phyloP scores from a whole-genome alignment of 345 rosid species.

The Gossypium ekmanianum region DNA sequence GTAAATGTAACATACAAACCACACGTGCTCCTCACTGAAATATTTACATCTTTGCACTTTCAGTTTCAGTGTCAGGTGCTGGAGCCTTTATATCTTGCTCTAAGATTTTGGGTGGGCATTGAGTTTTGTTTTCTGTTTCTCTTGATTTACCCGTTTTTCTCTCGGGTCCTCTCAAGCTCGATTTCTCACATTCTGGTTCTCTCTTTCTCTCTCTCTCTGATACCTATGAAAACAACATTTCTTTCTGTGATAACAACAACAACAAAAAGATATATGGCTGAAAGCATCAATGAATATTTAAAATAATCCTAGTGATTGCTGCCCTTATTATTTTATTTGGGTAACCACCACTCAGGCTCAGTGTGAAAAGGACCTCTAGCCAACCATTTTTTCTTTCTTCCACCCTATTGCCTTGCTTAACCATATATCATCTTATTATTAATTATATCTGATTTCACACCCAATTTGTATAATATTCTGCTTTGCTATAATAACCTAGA shows the following conservation, averaged over 20 bases:
- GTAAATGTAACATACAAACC: background rate
- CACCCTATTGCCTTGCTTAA: background rate
- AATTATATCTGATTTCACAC: background rate
- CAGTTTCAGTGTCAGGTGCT: constrained; percentile 36
- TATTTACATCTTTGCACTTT: constrained; percentile 14
- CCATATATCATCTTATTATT: background rate
- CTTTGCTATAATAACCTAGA: constrained; percentile 20
- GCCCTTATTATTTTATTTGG: constrained; percentile 4
- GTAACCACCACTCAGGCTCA: constrained; percentile 9
- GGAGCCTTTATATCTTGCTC: background rate
- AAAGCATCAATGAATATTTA: background rate
- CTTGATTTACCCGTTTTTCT: background rate
- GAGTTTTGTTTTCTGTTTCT: background rate
- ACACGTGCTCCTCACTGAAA: constrained; percentile 33
- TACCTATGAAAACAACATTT: constrained; percentile 24
- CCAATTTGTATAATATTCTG: constrained; percentile 12
- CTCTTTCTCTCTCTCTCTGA: background rate
- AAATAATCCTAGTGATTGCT: constrained; percentile 4
- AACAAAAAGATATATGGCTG: background rate
- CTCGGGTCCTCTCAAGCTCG: background rate
- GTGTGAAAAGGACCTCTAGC: constrained; percentile 6
- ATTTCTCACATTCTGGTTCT: background rate
- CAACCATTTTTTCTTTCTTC: constrained; percentile 1
- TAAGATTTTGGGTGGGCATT: constrained; percentile 11
- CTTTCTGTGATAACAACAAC: constrained; percentile 7